Evolutionary conservation across 1,139 yeast species (phyloP), one percentile per base, ranked within the genome.

Genomic region (Protomyces arabidopsidicola): DNA sequence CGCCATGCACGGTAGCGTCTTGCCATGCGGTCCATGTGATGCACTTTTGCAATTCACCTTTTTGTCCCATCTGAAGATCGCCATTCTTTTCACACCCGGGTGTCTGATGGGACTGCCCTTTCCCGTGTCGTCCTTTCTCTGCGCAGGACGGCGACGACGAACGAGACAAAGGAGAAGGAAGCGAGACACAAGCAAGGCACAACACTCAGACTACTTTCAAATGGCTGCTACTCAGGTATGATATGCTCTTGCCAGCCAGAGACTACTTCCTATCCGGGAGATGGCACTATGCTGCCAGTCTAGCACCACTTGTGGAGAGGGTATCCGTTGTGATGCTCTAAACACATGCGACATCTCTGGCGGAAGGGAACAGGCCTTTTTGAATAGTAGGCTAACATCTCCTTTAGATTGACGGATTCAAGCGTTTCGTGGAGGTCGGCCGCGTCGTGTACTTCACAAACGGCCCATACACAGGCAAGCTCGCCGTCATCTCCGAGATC

Each of bases 401-500:
- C 24, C 12, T 42, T 0, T 10, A 58, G 62, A 54, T 48, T 45
- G 63, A 63, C 42, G 59, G 64, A 31, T 60, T 60, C 57, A 60
- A 65, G 98, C 90, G 97, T 88, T 87, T 84, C 79, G 98, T 95
- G 80, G 97, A 93, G 85, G 88, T 91, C 78, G 99, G 99, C 80
- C 97, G 98, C 84, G 90, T 95, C 79, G 97, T 91, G 81, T 87
- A 91, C 78, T 79, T 93, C 79, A 81, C 85, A 85, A 83, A 85
- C 82, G 87, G 87, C 71, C 77, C 78, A 71, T 76, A 75, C 74
- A 78, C 83, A 70, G 89, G 89, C 76, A 87, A 88, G 82, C 84
- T 91, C 78, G 98, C 97, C 76, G 83, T 95, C 78, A 85, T 91
- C 77, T 97, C 90, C 77, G 98, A 95, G 85, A 90, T 95, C 83